A percentile compares a stretch with the other conserved stretches of the same genome.
These are phyloP conservation scores for Primulina eburnea DNA, from an alignment of 257 asterid genomes.

Conservation along the genomic window DNA sequence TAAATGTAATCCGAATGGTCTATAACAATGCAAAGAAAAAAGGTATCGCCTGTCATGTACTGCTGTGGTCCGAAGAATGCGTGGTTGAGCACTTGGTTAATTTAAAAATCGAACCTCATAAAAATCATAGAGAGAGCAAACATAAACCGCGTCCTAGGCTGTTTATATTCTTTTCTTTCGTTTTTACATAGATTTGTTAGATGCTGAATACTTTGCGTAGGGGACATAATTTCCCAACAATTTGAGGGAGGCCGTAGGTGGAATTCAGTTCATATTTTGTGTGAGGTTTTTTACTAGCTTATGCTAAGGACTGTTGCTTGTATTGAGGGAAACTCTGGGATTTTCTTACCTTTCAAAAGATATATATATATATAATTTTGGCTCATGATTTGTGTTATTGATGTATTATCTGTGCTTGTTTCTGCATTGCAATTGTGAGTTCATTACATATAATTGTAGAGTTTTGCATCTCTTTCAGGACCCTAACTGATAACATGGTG, in stretches of 20 bases:
- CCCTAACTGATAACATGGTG: constrained; percentile 91
- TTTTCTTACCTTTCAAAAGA: too few species aligned
- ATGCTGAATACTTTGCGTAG: not conserved
- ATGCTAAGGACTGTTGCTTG: too few species aligned
- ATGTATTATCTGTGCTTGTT: too few species aligned
- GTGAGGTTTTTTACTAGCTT: too few species aligned
- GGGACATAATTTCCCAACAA: not conserved
- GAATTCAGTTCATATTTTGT: too few species aligned
- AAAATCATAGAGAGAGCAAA: too few species aligned
- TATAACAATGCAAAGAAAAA: not conserved
- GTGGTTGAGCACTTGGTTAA: not conserved
- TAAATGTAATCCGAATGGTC: not conserved
- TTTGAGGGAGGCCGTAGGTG: too few species aligned
- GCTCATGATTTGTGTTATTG: too few species aligned
- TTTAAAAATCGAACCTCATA: not conserved
- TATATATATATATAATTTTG: too few species aligned
- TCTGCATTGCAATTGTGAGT: too few species aligned
- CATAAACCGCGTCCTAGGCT: constrained; percentile 1
- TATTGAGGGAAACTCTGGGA: too few species aligned
- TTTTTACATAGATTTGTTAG: not conserved
- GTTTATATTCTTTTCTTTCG: not conserved
- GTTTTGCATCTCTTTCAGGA: constrained; percentile 44
- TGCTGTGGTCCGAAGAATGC: not conserved
- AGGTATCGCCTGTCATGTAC: not conserved
- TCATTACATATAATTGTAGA: not conserved